Base-by-base conservation (phyloP, 2,329 filamentous ascomycete genomes). In the Fusarium sp. region DNA sequence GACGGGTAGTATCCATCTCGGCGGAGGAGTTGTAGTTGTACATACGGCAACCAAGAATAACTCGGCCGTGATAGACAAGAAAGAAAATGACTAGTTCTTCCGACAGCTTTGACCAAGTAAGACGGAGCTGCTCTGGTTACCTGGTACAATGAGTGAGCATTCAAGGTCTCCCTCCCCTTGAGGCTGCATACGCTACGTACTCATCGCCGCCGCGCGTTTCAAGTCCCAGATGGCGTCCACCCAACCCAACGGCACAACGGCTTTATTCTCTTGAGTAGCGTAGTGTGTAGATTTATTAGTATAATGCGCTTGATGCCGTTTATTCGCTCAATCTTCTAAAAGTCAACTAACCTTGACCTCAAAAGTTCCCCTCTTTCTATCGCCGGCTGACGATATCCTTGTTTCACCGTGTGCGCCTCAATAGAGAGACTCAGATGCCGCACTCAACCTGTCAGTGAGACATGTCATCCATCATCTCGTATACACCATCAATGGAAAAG, bases 151-250 rank as follows among this genome's bases (percentile, higher is more conserved):
- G 27, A 33, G 7, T 29, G 27, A 33, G 7, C 31, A 14, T 33
- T 29, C 27, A 29, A 29, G 27, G 23, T 25, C 23, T 44, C 48
- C 32, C 23, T 44, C 48, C 32, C 32, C 32, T 32, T 37, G 19
- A 32, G 33, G 51, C 39, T 47, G 37, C 43, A 46, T 39, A 36
- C 60, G 57, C 61, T 64, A 57, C n/a, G n/a, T n/a, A n/a, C 45
- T 35, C 32, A 48, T 49, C 37, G 33, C 49, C 49, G 54, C 65
- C 57, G 63, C 57, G 63, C 55, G 67, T 70, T 70, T 70, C 67
- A 69, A 63, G 53, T 66, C 31, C 44, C 37, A 60, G 63, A 66
- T 66, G 48, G 65, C 56, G 64, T 44, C 65, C 61, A 43, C 38
- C 44, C 49, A 36, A 39, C 47, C 36, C 35, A 57, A 57, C 43